Base-by-base conservation (phyloP, 108 stramenopile species). In the Epithemia pelagica region DNA sequence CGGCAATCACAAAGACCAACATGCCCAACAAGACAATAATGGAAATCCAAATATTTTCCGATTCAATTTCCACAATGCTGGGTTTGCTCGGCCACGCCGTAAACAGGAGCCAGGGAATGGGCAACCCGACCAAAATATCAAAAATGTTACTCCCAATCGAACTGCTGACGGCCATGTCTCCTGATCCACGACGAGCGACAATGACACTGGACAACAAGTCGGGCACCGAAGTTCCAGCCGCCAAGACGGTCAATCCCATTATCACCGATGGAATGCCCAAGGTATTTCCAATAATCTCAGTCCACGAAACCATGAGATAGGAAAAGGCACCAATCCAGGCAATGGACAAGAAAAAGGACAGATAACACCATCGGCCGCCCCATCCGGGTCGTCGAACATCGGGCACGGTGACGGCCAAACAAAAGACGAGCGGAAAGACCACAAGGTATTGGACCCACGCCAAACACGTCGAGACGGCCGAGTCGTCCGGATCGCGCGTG, bases 131-230 rank as follows among this genome's bases (percentile, higher is more conserved):
- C 15, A 83, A 69, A 52, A 92, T 87, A 76, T 92, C 88, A 65
- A 92, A 92, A 32, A 89, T 89, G 63, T 92, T 92, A 54, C 82
- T 84, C 37, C 91, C 87, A 73, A 92, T 83, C 24, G 84, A 83
- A 20, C 77, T 81, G 26, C 87, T 89, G 27, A 94, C 92, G 21
- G 92, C 92, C 87, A 90, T 90, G 69, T 94, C 87, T 25, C 92
- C 92, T 57, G 84, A 73, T 30, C 92, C 92, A 75, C 85, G 75
- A 72, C 78, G 73, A 21, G 89, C 92, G 2, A 90, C 92, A 74
- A 94, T 88, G 37, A 90, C 87, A 75, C 83, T 85, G 0, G 86
- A 82, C 20, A 94, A 68, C 51, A 88, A 78, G 66, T 90, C 92
- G 24, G 92, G 92, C 5, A 90, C 89, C 21, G 83, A 85, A 2